Base-by-base conservation (phyloP, 257 asterid species). In the Solanum clarkiae region DNA sequence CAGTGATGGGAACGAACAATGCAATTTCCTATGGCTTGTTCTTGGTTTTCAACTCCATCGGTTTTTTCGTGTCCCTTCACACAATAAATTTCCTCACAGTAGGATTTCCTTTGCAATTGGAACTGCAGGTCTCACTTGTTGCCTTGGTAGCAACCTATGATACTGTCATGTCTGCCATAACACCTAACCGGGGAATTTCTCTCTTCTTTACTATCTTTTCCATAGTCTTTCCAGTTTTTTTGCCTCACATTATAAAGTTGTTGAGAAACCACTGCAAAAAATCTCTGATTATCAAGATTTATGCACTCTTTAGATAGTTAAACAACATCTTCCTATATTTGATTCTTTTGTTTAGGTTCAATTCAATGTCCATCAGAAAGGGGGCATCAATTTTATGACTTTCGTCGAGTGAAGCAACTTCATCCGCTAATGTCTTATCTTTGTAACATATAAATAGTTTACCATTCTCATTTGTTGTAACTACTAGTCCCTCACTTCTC, bases 1-100 rank as follows among this genome's bases (percentile, higher is more conserved):
- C 95, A 4, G 86, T 93, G 9, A 89, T 92, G 92, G 92, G 89
- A 10, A 86, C 89, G 6, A 80, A 68, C 7, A 86, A 57, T 7
- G 29, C 72, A 9, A 56, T n/a, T 22, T 84, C 85, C 14, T 82
- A 72, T 18, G 70, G 75, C 57, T 60, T 74, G 10, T 82, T 87
- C 86, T 68, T 87, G 80, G 86, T 85, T 26, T 45, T 88, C 86
- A 92, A 93, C 80, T 92, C 96, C 0, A n/a, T 90, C 8, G 93
- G 94, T 0, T 92, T 93, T 84, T 91, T 59, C 3, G 86, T 89
- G 87, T 88, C 93, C 6, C 81, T 90, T 26, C 91, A 89, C 77
- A 87, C 92, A 88, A 88, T 91, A 84, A 14, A 83, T 56, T 70
- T 89, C 51, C 91, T 92, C 10, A 90, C 92, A 0, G 8, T 4